Conservation (phyloP, 352 stramenopile species). For the Blastocystis sp. region DNA sequence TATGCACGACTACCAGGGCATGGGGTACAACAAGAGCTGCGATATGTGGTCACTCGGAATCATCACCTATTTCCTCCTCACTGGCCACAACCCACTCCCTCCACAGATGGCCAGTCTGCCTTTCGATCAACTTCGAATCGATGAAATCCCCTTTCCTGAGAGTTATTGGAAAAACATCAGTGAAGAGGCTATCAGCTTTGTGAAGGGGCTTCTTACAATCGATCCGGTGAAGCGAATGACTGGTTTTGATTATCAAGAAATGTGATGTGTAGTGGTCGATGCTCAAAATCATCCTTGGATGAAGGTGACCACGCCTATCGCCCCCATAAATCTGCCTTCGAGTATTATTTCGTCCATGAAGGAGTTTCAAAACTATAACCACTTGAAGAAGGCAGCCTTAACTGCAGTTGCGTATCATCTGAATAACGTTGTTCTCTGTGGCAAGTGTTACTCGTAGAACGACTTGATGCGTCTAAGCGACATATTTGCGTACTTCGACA, state of each 20-base stretch:
- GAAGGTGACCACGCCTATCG: background rate
- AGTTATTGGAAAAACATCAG: constrained; percentile 31
- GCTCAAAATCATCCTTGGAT: constrained; percentile 49
- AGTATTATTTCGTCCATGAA: constrained; percentile 17
- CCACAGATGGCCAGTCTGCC: constrained; percentile 21
- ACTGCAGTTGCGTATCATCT: constrained; percentile 47
- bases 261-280: background rate
- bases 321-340: background rate
- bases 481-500: constrained; percentile 47
- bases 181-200: constrained; percentile 12
- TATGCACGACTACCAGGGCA: constrained; percentile 68
- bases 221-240: constrained; percentile 54
- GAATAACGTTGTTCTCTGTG: background rate
- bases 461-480: constrained; percentile 46
- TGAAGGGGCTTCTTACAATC: constrained; percentile 34
- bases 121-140: constrained; percentile 25
- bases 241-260: background rate
- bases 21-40: constrained; percentile 78
- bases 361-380: constrained; percentile 48
- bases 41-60: constrained; percentile 86
- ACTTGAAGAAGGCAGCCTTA: constrained; percentile 35
- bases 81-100: constrained; percentile 43
- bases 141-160: constrained; percentile 14
- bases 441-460: background rate
- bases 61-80: constrained; percentile 72